These are phyloP conservation scores for Zoysia japonica DNA, from an alignment of 176 grass and related monocot genomes.

Conservation along the genomic window DNA sequence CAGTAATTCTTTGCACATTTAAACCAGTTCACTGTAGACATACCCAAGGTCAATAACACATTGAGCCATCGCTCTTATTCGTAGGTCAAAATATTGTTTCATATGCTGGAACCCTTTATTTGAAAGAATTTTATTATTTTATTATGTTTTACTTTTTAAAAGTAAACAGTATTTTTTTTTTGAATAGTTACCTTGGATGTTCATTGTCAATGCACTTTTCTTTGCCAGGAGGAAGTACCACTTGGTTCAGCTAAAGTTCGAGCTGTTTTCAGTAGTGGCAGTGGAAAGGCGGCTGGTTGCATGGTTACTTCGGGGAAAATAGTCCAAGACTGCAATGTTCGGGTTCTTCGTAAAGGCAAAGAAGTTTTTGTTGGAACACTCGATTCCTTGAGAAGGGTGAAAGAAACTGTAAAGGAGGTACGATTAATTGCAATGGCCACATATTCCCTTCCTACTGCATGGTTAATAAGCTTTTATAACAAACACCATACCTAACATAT, in stretches of 20 bases:
- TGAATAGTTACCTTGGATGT: background rate
- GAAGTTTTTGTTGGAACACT: constrained; percentile 67
- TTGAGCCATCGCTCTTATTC: background rate
- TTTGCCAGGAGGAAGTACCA: constrained; percentile 77
- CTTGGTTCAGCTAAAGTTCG: constrained; percentile 82
- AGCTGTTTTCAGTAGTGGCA: constrained; percentile 93
- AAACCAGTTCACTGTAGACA: background rate
- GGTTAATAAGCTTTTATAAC: background rate
- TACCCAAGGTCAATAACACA: background rate
- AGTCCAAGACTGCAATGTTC: constrained; percentile 70
- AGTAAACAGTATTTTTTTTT: background rate
- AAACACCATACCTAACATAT: background rate
- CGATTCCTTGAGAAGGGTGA: constrained; percentile 85
- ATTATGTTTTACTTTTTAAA: constrained; percentile 13
- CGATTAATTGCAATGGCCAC: constrained; percentile 1
- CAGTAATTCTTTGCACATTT: background rate
- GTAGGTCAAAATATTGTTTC: constrained; percentile 2
- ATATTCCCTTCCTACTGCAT: constrained; percentile 14
- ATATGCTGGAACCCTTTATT: background rate
- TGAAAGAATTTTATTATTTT: constrained; percentile 4
- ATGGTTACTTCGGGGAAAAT: constrained; percentile 85
- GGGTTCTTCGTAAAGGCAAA: constrained; percentile 76
- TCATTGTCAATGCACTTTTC: constrained; percentile 22
- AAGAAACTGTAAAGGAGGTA: constrained; percentile 99
- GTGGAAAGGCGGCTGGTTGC: constrained; percentile 90